A percentile compares a stretch with the other conserved stretches of the same genome.
Evolutionary conservation across 768 basidiomycete genomes (phyloP).

Genomic region (Leccinum sublutescens): DNA sequence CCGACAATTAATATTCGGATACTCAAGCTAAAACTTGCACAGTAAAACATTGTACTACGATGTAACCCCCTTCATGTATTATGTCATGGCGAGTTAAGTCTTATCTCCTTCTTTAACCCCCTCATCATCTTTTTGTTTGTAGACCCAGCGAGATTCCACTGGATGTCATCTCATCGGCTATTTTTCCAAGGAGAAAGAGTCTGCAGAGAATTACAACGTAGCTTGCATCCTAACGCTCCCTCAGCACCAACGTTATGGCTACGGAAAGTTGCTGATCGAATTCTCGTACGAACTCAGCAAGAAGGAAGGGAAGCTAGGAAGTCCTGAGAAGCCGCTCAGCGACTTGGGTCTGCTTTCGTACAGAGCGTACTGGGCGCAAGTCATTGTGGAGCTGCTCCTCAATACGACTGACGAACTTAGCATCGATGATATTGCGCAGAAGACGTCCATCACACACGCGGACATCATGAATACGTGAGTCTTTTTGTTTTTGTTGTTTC

Average conservation of each 20-base stretch:
- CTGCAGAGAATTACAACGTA: constrained; percentile 96
- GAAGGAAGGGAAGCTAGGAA: constrained; percentile 92
- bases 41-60: constrained; percentile 99
- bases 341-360: constrained; percentile 93
- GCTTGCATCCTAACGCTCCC: constrained; percentile 99
- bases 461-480: constrained; percentile 99
- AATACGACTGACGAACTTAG: constrained; percentile 72
- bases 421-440: constrained; percentile 96
- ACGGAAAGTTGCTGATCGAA: constrained; percentile 93
- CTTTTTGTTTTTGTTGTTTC: not conserved
- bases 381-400: constrained; percentile 87
- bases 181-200: constrained; percentile 99
- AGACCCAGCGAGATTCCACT: constrained; percentile 81
- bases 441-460: constrained; percentile 90
- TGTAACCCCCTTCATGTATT: constrained; percentile 99
- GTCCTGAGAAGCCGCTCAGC: constrained; percentile 95
- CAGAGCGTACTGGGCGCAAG: constrained; percentile 96
- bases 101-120: constrained; percentile 1
- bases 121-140: not conserved
- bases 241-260: constrained; percentile 95
- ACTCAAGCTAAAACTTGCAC: constrained; percentile 22
- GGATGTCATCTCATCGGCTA: constrained; percentile 97
- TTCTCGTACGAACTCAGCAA: constrained; percentile 98
- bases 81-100: constrained; percentile 78
- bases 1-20: constrained; percentile 3